phyloP scores from a whole-genome alignment of 2,329 filamentous ascomycete genomes.

The Verticillium nonalfalfae region DNA sequence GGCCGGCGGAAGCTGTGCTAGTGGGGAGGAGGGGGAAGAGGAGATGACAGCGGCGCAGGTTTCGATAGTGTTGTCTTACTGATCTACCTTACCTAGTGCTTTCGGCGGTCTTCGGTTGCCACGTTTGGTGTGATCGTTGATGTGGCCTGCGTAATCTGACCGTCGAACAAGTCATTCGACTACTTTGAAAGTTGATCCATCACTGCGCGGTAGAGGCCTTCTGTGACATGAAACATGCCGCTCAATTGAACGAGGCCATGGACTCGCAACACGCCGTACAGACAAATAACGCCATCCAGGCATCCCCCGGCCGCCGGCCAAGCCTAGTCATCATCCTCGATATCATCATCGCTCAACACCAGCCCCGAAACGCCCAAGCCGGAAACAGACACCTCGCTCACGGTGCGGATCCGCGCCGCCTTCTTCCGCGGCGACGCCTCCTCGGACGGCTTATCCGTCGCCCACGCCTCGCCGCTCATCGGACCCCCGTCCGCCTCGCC shows the following conservation, averaged over 20 bases:
- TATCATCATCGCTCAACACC: constrained; percentile 77
- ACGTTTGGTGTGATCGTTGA: no score
- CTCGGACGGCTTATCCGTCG: constrained; percentile 55
- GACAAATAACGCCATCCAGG: neutral
- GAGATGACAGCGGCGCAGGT: no score
- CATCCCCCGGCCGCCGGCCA: neutral
- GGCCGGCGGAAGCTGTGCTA: no score
- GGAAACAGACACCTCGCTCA: constrained; percentile 24
- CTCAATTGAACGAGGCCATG: neutral
- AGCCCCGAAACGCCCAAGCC: constrained; percentile 55
- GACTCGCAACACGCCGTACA: neutral
- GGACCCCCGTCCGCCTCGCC: constrained; percentile 27
- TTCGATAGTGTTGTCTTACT: no score
- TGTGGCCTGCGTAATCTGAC: no score
- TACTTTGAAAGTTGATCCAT: no score
- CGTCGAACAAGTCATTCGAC: no score
- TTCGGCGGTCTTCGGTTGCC: no score
- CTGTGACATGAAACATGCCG: no score
- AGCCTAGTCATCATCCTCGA: constrained; percentile 49
- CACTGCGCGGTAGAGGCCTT: no score
- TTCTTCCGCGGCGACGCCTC: constrained; percentile 44
- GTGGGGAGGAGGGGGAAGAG: no score
- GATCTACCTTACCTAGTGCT: no score
- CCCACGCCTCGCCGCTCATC: constrained; percentile 43
- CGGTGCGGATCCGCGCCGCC: constrained; percentile 27